Base-by-base conservation (phyloP, 805 yeast species). In the Myxozyma kluyveri region DNA sequence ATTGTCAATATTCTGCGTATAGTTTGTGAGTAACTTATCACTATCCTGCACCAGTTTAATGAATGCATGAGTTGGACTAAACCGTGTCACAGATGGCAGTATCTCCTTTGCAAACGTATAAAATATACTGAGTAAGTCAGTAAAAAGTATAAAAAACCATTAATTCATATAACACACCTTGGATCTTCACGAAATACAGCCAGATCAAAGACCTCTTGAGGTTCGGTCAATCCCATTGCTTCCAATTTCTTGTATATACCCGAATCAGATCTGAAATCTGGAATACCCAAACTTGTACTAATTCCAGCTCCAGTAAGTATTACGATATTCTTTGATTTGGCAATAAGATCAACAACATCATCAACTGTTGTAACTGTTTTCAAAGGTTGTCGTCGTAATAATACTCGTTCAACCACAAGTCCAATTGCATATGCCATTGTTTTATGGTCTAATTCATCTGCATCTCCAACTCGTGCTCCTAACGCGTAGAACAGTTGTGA, bases 251-350 rank as follows among this genome's bases (percentile, higher is more conserved):
- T 75, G 68, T 89, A 89, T 49, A 89, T 78, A 44, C 97, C 97
- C 58, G 83, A 76, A n/a, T 87, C 81, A 0, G 96, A 88, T 65
- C 97, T 77, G 70, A 89, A 88, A 69, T 88, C 96, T 0, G 96
- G 96, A 49, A 88, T 89, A 5, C 96, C 96, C 48, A 88, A 70
- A 1, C 88, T 81, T 2, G 96, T 88, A 32, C 95, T 86, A 49
- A 89, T 88, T 22, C 97, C 97, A 0, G 97, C 97, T 14, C 97
- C 97, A 0, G 96, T 87, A 21, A 89, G 67, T 0, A 89, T 89
- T 52, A 90, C 63, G 9, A 89, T 75, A 37, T 80, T 83, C 12
- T 75, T 64, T 0, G 93, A 79, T 4, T 69, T 70, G n/a, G 72
- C 59, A 21, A 90, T 72, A 33, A 77, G 76, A 1, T 71, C 72